Evolutionary conservation across 352 stramenopile species (phyloP).

Genomic region (Globisporangium cylindrosporum): DNA sequence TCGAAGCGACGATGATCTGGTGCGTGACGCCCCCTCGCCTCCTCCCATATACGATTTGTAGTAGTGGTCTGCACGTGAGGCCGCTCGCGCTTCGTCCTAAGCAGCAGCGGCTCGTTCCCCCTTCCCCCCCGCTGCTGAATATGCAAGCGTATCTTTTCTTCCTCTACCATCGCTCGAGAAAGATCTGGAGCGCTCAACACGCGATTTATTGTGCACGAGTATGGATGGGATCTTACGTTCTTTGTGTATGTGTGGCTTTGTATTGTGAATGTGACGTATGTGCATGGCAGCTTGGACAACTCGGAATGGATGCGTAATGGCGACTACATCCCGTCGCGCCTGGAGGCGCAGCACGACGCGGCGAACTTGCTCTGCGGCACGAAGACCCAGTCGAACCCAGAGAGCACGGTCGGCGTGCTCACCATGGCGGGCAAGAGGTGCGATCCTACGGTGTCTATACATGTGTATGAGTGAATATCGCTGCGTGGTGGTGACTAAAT

Average conservation of each 20-base stretch:
- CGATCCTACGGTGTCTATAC: background rate
- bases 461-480: background rate
- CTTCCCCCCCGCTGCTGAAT: background rate
- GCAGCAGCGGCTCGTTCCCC: background rate
- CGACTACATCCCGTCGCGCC: slow-evolving; percentile 97
- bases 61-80: background rate
- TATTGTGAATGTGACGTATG: slow-evolving; percentile 6
- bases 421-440: slow-evolving; percentile 91
- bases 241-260: slow-evolving; percentile 1
- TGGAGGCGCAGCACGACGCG: slow-evolving; percentile 98
- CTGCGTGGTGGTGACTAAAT: background rate
- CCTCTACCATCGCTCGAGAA: background rate
- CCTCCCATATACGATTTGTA: background rate
- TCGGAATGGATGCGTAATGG: slow-evolving; percentile 99
- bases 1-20: slow-evolving; percentile 90
- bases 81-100: background rate
- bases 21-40: slow-evolving; percentile 24
- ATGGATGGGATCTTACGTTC: background rate
- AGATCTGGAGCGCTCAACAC: background rate
- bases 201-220: background rate
- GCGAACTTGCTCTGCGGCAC: slow-evolving; percentile 96
- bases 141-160: slow-evolving; percentile 7
- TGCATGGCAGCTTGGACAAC: slow-evolving; percentile 87
- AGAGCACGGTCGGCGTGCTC: slow-evolving; percentile 98
- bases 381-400: slow-evolving; percentile 97